These are phyloP conservation scores for Penicillium sp. DNA, from an alignment of 2,329 filamentous ascomycete species.

Conservation along the genomic window DNA sequence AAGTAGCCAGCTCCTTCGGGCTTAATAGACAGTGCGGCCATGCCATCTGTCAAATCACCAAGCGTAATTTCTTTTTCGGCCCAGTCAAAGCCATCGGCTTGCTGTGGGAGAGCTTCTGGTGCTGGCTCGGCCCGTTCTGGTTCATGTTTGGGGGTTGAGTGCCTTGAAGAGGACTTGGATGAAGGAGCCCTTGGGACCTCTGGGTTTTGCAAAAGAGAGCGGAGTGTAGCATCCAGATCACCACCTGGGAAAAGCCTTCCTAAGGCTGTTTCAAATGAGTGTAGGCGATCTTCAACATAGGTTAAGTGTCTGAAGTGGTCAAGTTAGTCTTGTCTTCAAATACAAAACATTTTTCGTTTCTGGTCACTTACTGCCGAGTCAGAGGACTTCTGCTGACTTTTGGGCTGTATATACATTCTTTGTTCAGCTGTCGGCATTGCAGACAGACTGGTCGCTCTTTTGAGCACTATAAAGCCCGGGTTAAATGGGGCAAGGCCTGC, in stretches of 20 bases:
- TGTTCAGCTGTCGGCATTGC: conserved; percentile 41
- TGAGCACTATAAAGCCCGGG: conserved; percentile 35
- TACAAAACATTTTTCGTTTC: background rate
- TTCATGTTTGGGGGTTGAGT: conserved; percentile 38
- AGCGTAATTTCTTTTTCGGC: conserved; percentile 40
- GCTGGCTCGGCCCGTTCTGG: conserved; percentile 36
- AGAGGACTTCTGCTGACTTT: conserved; percentile 43
- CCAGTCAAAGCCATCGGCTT: conserved; percentile 42
- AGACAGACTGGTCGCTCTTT: conserved; percentile 42
- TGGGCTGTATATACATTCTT: conserved; percentile 44
- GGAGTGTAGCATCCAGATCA: conserved; percentile 40
- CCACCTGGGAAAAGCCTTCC: conserved; percentile 40
- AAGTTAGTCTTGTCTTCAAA: conserved; percentile 13
- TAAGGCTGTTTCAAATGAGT: conserved; percentile 39
- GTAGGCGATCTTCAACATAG: conserved; percentile 41
- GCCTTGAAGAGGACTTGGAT: conserved; percentile 39
- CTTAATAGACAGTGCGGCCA: conserved; percentile 42
- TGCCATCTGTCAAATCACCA: conserved; percentile 41
- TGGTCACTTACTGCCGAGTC: conserved; percentile 39
- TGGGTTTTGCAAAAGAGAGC: conserved; percentile 39
- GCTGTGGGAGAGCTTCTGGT: conserved; percentile 45
- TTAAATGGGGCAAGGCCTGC: background rate
- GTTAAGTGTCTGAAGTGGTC: conserved; percentile 36
- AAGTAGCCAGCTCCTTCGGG: conserved; percentile 43
- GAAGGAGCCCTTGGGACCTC: conserved; percentile 34